These are phyloP conservation scores for Boletus calvinii DNA, from an alignment of 1,284 basidiomycete genomes.

Conservation along the genomic window DNA sequence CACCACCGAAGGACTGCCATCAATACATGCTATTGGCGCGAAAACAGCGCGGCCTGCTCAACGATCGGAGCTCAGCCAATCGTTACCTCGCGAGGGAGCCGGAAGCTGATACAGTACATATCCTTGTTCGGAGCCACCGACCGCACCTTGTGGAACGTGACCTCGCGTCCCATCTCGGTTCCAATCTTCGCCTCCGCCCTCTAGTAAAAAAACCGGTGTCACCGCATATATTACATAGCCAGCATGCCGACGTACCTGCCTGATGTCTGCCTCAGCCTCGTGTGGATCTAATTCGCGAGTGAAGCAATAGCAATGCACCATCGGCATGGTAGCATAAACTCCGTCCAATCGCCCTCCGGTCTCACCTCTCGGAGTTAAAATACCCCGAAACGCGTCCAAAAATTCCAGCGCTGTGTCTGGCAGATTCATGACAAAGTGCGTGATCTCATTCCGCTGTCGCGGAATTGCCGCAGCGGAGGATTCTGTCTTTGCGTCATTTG, in stretches of 20 bases:
- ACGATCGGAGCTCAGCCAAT: not conserved
- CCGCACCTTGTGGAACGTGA: constrained; percentile 77
- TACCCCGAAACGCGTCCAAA: constrained; percentile 83
- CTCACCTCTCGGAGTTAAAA: constrained; percentile 46
- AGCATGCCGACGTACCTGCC: constrained; percentile 54
- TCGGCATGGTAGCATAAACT: constrained; percentile 70
- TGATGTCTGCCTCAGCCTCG: constrained; percentile 74
- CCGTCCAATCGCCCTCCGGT: constrained; percentile 39
- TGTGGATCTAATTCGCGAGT: constrained; percentile 80
- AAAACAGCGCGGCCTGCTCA: not conserved
- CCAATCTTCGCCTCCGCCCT: constrained; percentile 73
- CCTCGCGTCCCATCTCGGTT: constrained; percentile 50
- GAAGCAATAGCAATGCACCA: constrained; percentile 97
- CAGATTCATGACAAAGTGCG: constrained; percentile 97
- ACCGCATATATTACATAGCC: constrained; percentile 4
- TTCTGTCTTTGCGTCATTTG: constrained; percentile 11
- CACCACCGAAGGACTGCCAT: too few relatives aligned
- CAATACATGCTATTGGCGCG: constrained; percentile 1
- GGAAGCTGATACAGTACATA: constrained; percentile 98
- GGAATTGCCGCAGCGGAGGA: not conserved
- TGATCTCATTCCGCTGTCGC: constrained; percentile 54
- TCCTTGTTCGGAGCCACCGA: constrained; percentile 96
- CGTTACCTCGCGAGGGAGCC: constrained; percentile 67
- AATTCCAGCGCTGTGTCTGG: constrained; percentile 92
- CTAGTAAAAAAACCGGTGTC: constrained; percentile 41